These are phyloP conservation scores for Ophiognomonia clavigignenti-juglandacearum DNA, from an alignment of 2,329 filamentous ascomycete genomes.

Conservation along the genomic window DNA sequence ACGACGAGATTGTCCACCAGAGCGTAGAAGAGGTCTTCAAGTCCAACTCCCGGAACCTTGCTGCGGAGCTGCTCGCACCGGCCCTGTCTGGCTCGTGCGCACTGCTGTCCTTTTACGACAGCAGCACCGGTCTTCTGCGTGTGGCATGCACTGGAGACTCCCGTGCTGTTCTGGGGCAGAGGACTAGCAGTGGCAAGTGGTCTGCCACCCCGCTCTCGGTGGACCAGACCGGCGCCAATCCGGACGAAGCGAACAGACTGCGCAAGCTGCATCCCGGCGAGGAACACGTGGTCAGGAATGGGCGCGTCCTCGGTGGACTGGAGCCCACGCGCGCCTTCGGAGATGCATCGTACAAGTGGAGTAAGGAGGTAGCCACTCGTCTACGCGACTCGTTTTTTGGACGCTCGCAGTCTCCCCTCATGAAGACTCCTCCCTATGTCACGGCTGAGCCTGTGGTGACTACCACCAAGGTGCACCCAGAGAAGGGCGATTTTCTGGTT, in stretches of 20 bases:
- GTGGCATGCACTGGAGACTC: conserved; percentile 96
- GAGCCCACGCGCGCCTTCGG: conserved; percentile 94
- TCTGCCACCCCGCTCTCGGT: conserved; percentile 82
- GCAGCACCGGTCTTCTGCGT: conserved; percentile 76
- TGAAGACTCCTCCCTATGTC: conserved; percentile 93
- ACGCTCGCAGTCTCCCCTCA: conserved; percentile 66
- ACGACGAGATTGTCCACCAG: conserved; percentile 91
- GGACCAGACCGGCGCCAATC: conserved; percentile 89
- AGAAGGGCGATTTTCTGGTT: conserved; percentile 90
- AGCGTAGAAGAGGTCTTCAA: conserved; percentile 90
- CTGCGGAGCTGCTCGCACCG: conserved; percentile 85
- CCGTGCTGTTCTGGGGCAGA: conserved; percentile 84
- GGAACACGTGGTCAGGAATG: conserved; percentile 79
- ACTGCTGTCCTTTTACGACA: conserved; percentile 94
- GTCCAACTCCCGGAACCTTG: conserved; percentile 81
- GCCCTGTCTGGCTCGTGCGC: conserved; percentile 97
- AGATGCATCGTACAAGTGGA: conserved; percentile 97
- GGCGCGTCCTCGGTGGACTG: conserved; percentile 83
- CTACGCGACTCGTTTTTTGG: conserved; percentile 86
- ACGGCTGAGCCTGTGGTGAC: conserved; percentile 94
- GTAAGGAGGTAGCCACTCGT: conserved; percentile 73
- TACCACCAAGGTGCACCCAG: conserved; percentile 84
- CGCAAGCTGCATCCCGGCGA: conserved; percentile 86
- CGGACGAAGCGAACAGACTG: conserved; percentile 76
- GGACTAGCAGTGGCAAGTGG: conserved; percentile 80